These are phyloP conservation scores for Cystofilobasidium capitatum DNA, from an alignment of 768 basidiomycete genomes.

Conservation along the genomic window DNA sequence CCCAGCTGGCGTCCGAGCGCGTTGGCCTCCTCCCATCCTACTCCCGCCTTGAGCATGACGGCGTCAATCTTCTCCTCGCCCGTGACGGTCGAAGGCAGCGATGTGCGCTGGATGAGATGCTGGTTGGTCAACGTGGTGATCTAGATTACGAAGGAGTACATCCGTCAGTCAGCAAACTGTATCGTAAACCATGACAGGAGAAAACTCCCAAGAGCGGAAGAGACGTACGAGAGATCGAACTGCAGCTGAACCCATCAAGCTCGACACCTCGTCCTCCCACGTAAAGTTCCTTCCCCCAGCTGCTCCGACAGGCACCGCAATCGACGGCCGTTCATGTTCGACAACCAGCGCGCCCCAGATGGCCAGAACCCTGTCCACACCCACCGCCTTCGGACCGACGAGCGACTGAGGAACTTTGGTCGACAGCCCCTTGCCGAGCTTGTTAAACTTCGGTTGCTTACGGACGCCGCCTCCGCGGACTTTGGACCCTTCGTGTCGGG, in stretches of 20 bases:
- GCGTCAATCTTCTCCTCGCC: slow-evolving; percentile 8
- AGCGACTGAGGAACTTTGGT: background rate
- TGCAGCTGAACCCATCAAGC: slow-evolving; percentile 7
- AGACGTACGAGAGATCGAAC: slow-evolving; percentile 14
- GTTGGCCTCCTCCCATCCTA: slow-evolving; percentile 19
- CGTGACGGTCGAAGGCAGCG: background rate
- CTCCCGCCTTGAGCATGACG: slow-evolving; percentile 15
- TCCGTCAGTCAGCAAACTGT: too few species aligned
- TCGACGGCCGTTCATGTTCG: slow-evolving; percentile 17
- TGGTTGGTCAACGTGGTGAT: slow-evolving; percentile 11
- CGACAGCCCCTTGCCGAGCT: background rate
- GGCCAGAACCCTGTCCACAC: slow-evolving; percentile 21
- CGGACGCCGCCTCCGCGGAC: slow-evolving; percentile 1
- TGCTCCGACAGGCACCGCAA: background rate
- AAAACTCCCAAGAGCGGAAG: background rate
- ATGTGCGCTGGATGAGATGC: slow-evolving; percentile 16
- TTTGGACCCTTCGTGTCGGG: background rate
- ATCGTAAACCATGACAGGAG: background rate
- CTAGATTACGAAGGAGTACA: background rate
- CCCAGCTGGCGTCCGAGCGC: slow-evolving; percentile 8
- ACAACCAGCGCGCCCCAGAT: slow-evolving; percentile 24
- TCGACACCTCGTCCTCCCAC: slow-evolving; percentile 26
- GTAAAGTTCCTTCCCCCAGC: background rate
- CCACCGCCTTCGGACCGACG: background rate
- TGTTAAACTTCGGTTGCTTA: background rate